Percentiles rank a stretch among this genome's conserved stretches.
Evolutionary conservation across 1,139 yeast species (phyloP).

Genomic region (Suhomyces choctaworum): DNA sequence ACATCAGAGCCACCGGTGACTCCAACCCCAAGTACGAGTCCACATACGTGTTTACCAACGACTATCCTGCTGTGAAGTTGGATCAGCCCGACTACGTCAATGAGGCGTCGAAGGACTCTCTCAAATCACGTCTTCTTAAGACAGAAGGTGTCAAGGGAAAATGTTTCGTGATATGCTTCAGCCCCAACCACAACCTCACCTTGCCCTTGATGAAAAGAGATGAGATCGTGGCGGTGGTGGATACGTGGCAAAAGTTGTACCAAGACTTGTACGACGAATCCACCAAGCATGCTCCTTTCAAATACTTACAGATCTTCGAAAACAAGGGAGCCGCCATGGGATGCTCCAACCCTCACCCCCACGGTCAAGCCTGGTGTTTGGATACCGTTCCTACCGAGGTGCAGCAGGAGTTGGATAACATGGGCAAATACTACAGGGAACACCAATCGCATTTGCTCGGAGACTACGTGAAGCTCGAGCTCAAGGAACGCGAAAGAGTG

Average conservation of each 20-base stretch:
- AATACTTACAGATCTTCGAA: constrained; percentile 72
- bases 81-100: constrained; percentile 52
- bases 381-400: constrained; percentile 70
- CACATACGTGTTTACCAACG: constrained; percentile 66
- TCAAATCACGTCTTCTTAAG: constrained; percentile 48
- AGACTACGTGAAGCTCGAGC: constrained; percentile 64
- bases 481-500: constrained; percentile 50
- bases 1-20: constrained; percentile 64
- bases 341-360: constrained; percentile 81
- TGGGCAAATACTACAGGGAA: constrained; percentile 49
- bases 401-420: constrained; percentile 53
- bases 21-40: constrained; percentile 58
- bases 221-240: constrained; percentile 50
- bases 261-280: constrained; percentile 40
- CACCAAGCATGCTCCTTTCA: constrained; percentile 45
- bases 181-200: constrained; percentile 70
- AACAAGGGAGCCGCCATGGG: constrained; percentile 84
- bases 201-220: constrained; percentile 57
- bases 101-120: constrained; percentile 19
- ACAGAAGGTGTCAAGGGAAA: constrained; percentile 66
- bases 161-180: constrained; percentile 72
- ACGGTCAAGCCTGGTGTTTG: constrained; percentile 78
- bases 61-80: constrained; percentile 66
- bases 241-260: constrained; percentile 62
- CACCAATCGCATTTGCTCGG: constrained; percentile 54